Percentiles rank a stretch among this genome's conserved stretches.
These are phyloP conservation scores for Fusarium sublunatum DNA, from an alignment of 2,329 filamentous ascomycete species.

Conservation along the genomic window DNA sequence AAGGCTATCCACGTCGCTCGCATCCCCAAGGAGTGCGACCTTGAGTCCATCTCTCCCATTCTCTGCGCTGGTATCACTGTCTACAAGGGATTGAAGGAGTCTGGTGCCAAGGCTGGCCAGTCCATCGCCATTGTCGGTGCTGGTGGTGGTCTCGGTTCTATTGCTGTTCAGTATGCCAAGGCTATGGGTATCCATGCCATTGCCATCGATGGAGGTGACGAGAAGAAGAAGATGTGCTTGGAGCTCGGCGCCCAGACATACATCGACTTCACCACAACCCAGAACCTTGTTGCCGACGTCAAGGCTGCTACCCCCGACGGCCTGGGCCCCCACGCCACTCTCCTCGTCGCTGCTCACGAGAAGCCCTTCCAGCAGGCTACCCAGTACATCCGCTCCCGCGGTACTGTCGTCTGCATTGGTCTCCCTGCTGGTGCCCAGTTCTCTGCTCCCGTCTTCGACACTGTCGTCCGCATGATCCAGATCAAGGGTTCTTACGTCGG, in stretches of 20 bases:
- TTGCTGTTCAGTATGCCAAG: conserved; percentile 88
- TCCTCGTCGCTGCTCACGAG: conserved; percentile 87
- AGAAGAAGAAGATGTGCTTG: conserved; percentile 79
- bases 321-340: conserved; percentile 85
- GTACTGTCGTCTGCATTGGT: conserved; percentile 88
- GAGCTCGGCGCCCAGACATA: conserved; percentile 77
- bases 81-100: conserved; percentile 93
- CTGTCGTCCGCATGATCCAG: conserved; percentile 87
- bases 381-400: conserved; percentile 84
- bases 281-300: conserved; percentile 85
- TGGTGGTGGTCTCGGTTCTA: conserved; percentile 81
- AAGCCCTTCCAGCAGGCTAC: conserved; percentile 96
- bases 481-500: conserved; percentile 96
- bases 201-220: conserved; percentile 84
- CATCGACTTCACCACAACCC: conserved; percentile 81
- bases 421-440: conserved; percentile 84
- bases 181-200: conserved; percentile 87
- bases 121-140: conserved; percentile 87
- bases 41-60: conserved; percentile 82
- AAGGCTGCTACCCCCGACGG: conserved; percentile 83
- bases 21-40: conserved; percentile 79
- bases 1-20: conserved; percentile 87
- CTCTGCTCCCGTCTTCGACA: conserved; percentile 87
- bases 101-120: conserved; percentile 77
- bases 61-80: conserved; percentile 89